A percentile compares a stretch with the other conserved stretches of the same genome.
Evolutionary conservation across 257 asterid species (phyloP).

Genomic region (Solanum chmielewskii): DNA sequence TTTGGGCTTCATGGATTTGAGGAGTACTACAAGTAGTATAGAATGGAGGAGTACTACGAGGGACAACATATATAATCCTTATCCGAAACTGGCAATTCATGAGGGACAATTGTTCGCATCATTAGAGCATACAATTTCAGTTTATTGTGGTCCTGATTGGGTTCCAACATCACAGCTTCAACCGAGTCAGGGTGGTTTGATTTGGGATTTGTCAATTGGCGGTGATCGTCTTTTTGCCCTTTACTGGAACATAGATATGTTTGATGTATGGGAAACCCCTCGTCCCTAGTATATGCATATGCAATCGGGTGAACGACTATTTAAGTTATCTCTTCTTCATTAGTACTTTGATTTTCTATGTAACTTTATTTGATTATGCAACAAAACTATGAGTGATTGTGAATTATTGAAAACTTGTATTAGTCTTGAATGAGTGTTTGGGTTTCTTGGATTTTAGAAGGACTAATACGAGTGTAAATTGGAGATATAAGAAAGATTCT

Average conservation of each 20-base stretch:
- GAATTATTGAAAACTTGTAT: constrained; percentile 3
- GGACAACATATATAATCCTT: constrained; percentile 13
- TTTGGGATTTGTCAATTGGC: constrained; percentile 71
- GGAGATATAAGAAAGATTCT: background rate
- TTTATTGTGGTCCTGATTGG: constrained; percentile 73
- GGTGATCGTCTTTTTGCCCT: constrained; percentile 7
- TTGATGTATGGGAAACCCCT: constrained; percentile 56
- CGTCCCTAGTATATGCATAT: too few species aligned
- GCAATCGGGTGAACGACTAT: too few species aligned
- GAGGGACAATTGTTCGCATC: constrained; percentile 20
- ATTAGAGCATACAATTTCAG: constrained; percentile 63
- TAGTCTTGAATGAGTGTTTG: constrained; percentile 55
- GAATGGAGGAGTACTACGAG: background rate
- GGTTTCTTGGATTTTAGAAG: constrained; percentile 78
- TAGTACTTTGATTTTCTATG: too few species aligned
- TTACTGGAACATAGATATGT: constrained; percentile 5
- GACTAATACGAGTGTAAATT: constrained; percentile 11
- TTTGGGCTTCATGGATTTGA: constrained; percentile 78
- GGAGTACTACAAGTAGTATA: constrained; percentile 31
- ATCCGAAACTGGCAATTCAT: constrained; percentile 68
- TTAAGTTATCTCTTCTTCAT: too few species aligned
- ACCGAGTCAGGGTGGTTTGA: constrained; percentile 65
- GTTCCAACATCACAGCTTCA: constrained; percentile 52
- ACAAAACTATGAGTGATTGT: too few species aligned
- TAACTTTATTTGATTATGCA: too few species aligned